A percentile compares a stretch with the other conserved stretches of the same genome.
phyloP scores from a whole-genome alignment of 306 rosid species.

The Canavalia gladiata region DNA sequence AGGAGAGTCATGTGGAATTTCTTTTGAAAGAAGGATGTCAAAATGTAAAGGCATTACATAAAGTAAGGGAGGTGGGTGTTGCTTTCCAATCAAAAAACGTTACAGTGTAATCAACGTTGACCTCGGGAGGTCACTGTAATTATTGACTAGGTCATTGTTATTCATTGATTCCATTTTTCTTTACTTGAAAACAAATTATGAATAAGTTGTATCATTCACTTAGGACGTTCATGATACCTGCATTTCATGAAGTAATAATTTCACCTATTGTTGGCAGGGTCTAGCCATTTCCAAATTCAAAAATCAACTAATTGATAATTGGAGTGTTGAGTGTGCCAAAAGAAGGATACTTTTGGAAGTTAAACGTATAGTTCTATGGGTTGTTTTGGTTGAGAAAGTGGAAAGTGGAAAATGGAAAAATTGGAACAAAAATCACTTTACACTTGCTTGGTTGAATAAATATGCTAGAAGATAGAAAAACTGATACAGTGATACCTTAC shows the following conservation, averaged over 20 bases:
- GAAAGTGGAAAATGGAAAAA: not conserved
- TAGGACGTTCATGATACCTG: constrained; percentile 13
- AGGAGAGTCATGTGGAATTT: not conserved
- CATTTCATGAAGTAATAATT: constrained; percentile 27
- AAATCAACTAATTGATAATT: not conserved
- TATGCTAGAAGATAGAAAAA: not conserved
- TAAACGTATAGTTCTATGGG: not conserved
- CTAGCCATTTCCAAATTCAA: not conserved
- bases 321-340: not conserved
- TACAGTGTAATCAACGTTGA: not conserved
- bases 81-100: constrained; percentile 9
- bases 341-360: constrained; percentile 2
- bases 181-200: not conserved
- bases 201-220: not conserved
- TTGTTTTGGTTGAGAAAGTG: not conserved
- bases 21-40: not conserved
- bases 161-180: not conserved
- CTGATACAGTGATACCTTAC: not conserved
- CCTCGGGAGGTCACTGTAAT: not conserved
- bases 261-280: not conserved
- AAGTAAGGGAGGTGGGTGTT: not conserved
- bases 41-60: not conserved
- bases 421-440: constrained; percentile 4
- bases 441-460: not conserved
- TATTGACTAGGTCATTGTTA: not conserved